Evolutionary conservation across 495 filamentous ascomycete species (phyloP).

Genomic region (Cercophora scortea): DNA sequence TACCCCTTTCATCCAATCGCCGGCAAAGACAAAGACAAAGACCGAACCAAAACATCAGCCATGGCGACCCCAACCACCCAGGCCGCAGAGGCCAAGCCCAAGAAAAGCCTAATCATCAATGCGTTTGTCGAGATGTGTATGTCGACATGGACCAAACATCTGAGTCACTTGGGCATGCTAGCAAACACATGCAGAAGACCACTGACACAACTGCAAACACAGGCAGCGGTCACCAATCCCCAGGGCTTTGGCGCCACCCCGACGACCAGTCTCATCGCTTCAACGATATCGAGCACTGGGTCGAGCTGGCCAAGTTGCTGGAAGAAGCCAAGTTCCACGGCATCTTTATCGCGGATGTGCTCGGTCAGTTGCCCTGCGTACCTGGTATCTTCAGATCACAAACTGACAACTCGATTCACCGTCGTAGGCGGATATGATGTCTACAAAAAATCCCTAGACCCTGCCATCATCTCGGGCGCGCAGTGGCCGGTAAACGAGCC

Average conservation of each 20-base stretch:
- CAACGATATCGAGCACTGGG: constrained; percentile 49
- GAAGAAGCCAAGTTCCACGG: constrained; percentile 54
- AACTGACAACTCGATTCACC: background rate
- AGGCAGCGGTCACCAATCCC: constrained; percentile 55
- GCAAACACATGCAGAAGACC: no score
- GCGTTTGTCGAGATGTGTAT: constrained; percentile 53
- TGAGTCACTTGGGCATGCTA: no score
- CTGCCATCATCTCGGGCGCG: constrained; percentile 51
- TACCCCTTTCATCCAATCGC: background rate
- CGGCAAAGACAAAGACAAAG: background rate
- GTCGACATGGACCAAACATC: no score
- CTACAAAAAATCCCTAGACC: constrained; percentile 51
- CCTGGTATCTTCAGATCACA: no score
- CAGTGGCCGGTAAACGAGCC: constrained; percentile 60
- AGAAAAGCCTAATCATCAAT: constrained; percentile 57
- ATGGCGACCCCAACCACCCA: background rate
- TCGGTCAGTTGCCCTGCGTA: constrained; percentile 18
- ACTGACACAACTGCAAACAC: background rate
- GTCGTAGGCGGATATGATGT: constrained; percentile 52
- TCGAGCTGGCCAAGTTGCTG: constrained; percentile 46
- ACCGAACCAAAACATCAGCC: background rate
- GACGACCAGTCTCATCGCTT: constrained; percentile 45
- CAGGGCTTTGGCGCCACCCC: constrained; percentile 54
- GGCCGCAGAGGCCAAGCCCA: constrained; percentile 13
- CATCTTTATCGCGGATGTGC: constrained; percentile 54